These are phyloP conservation scores for Leccinum aurantiacum DNA, from an alignment of 768 basidiomycete genomes.

Conservation along the genomic window DNA sequence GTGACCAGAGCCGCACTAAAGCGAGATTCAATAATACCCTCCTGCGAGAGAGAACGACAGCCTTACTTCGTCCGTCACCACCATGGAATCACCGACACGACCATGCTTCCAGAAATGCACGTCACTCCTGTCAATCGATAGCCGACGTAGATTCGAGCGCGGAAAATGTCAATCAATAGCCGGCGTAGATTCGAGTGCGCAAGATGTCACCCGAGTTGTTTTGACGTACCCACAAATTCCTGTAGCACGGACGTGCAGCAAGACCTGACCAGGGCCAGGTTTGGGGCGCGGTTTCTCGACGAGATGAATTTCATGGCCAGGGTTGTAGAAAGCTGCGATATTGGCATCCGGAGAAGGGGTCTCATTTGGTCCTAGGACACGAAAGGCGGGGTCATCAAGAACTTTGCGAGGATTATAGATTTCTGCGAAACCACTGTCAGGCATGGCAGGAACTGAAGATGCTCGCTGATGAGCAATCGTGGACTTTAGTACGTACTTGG, in stretches of 20 bases:
- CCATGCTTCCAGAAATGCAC: slow-evolving; percentile 77
- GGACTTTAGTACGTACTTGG: neutral
- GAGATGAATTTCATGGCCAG: slow-evolving; percentile 60
- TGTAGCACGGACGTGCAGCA: slow-evolving; percentile 64
- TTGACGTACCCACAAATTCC: slow-evolving; percentile 64
- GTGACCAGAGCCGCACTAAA: slow-evolving; percentile 65
- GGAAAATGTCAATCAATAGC: slow-evolving; percentile 20
- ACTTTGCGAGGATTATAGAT: slow-evolving; percentile 57
- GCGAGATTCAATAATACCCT: neutral
- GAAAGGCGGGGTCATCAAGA: slow-evolving; percentile 55
- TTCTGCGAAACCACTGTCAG: slow-evolving; percentile 34
- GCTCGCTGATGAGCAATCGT: neutral
- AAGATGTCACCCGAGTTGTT: neutral
- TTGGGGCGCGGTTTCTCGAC: slow-evolving; percentile 62
- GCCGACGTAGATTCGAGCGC: neutral
- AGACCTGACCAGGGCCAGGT: slow-evolving; percentile 64
- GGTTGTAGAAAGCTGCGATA: slow-evolving; percentile 67
- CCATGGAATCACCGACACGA: slow-evolving; percentile 66
- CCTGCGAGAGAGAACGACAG: neutral
- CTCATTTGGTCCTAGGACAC: slow-evolving; percentile 50
- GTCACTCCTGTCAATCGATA: slow-evolving; percentile 49
- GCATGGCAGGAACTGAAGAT: slow-evolving; percentile 15
- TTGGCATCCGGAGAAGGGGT: slow-evolving; percentile 48
- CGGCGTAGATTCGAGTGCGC: neutral
- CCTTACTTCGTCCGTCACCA: slow-evolving; percentile 62